These are phyloP conservation scores for Mycena indigotica DNA, from an alignment of 768 basidiomycete species.

Conservation along the genomic window DNA sequence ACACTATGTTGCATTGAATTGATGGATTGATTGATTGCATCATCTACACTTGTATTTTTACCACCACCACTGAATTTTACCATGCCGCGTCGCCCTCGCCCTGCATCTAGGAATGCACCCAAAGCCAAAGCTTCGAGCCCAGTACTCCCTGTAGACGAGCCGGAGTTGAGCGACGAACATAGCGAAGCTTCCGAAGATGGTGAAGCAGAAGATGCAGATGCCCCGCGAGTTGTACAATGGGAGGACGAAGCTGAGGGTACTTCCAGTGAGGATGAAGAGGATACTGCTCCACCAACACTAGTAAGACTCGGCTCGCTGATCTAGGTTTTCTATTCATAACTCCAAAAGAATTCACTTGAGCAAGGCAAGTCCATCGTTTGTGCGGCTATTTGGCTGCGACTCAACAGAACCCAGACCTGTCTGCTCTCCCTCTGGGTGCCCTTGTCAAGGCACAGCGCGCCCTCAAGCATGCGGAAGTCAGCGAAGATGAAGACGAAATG, in stretches of 20 bases:
- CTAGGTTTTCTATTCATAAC: background rate
- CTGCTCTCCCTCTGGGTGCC: slow-evolving; percentile 62
- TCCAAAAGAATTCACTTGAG: slow-evolving; percentile 14
- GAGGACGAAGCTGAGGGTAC: slow-evolving; percentile 47
- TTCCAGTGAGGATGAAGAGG: slow-evolving; percentile 33
- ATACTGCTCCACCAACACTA: slow-evolving; percentile 32
- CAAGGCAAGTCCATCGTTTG: background rate
- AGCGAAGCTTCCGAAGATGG: no score
- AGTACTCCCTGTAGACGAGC: no score
- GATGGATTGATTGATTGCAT: background rate
- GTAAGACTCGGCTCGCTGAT: slow-evolving; percentile 19
- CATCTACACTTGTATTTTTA: slow-evolving; percentile 16
- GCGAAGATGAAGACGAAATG: slow-evolving; percentile 42
- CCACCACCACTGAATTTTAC: background rate
- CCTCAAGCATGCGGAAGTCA: slow-evolving; percentile 45
- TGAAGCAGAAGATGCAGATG: slow-evolving; percentile 53
- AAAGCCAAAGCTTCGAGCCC: slow-evolving; percentile 7
- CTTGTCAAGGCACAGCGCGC: slow-evolving; percentile 65
- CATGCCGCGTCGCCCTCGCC: slow-evolving; percentile 45
- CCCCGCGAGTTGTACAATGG: slow-evolving; percentile 65
- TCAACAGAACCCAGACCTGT: slow-evolving; percentile 47
- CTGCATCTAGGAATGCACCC: slow-evolving; percentile 29
- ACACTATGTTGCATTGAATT: slow-evolving; percentile 52
- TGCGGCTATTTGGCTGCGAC: background rate
- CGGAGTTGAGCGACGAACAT: no score